Conservation (phyloP, 495 filamentous ascomycete genomes). For the Hypoxylon cercidicola region DNA sequence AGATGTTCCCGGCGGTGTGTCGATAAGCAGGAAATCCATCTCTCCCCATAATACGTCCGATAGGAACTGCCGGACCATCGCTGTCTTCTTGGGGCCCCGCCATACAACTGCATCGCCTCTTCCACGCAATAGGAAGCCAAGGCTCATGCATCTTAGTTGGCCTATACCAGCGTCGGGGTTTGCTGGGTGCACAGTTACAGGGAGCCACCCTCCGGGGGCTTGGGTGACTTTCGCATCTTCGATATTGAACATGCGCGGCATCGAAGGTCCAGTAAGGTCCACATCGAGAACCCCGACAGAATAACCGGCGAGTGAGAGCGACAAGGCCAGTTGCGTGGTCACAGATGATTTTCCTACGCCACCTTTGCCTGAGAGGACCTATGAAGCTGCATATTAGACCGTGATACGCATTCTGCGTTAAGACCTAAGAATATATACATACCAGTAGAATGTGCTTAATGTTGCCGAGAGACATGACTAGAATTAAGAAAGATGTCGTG, state of each 20-base stretch:
- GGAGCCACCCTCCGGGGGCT: conserved; percentile 87
- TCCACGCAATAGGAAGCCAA: conserved; percentile 87
- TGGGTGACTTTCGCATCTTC: conserved; percentile 91
- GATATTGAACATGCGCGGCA: conserved; percentile 90
- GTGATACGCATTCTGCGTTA: conserved; percentile 15
- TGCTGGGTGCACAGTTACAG: conserved; percentile 79
- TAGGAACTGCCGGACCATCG: conserved; percentile 97
- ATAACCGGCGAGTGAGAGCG: conserved; percentile 82
- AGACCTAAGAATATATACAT: conserved; percentile 32
- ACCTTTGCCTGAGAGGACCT: conserved; percentile 96
- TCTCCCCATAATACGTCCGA: conserved; percentile 91
- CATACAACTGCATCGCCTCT: conserved; percentile 93
- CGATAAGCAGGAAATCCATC: conserved; percentile 89
- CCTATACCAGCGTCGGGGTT: conserved; percentile 62
- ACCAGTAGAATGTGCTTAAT: conserved; percentile 71
- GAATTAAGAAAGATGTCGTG: background rate
- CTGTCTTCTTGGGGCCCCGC: conserved; percentile 98
- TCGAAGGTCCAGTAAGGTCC: conserved; percentile 95
- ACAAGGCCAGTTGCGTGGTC: conserved; percentile 92
- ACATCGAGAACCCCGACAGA: conserved; percentile 95
- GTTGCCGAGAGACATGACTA: conserved; percentile 65
- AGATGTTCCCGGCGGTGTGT: conserved; percentile 95
- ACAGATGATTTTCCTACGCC: conserved; percentile 98
- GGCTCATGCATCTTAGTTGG: conserved; percentile 86
- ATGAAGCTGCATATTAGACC: conserved; percentile 16